Evolutionary conservation across 2,329 filamentous ascomycete species (phyloP), one percentile per base, ranked within the genome.

Genomic region (Trichoderma afroharzianum): DNA sequence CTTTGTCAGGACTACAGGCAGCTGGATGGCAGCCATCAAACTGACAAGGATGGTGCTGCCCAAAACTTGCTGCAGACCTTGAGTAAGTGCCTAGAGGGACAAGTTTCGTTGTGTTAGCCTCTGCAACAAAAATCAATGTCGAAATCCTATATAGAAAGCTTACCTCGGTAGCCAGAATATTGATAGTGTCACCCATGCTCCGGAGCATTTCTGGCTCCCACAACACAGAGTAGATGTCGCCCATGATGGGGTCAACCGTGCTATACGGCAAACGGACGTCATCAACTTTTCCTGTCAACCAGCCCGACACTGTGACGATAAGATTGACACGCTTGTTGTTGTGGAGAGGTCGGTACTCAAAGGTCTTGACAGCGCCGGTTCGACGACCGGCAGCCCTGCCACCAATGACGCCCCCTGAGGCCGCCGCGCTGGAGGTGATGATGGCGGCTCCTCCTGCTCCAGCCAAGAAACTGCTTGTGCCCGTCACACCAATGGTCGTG

Each of bases 191-290:
- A 88, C 96, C 96, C 91, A 98, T 99, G 81, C 94, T 97, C 76
- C 90, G 92, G 79, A 99, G 87, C 95, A 99, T 97, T 79, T 99
- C 96, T 3, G 96, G 97, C 81, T 99, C 96, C 95, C 96, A 99
- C 72, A 97, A 85, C 12, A 99, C 91, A 0, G 95, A 98, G 83
- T 99, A 99, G 18, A 99, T 91, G 79, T 99, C 96, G 14, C 96
- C 96, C 96, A 99, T 99, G 74, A 98, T 89, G 0, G 97, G 94
- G 80, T 99, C 95, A 7, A 99, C 92, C 0, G 97, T 99, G 83
- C 94, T 98, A 82, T 93, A 99, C 8, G 96, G 96, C 77, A 99
- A 83, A 72, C 96, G 93, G 63, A 99, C 95, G 80, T 99, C 96
- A 82, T 99, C 96, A 68, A 97, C 91, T 79, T 97, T 98, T 77